Conservation (phyloP, 139 green algal genomes). For the Penium margaritaceum region DNA sequence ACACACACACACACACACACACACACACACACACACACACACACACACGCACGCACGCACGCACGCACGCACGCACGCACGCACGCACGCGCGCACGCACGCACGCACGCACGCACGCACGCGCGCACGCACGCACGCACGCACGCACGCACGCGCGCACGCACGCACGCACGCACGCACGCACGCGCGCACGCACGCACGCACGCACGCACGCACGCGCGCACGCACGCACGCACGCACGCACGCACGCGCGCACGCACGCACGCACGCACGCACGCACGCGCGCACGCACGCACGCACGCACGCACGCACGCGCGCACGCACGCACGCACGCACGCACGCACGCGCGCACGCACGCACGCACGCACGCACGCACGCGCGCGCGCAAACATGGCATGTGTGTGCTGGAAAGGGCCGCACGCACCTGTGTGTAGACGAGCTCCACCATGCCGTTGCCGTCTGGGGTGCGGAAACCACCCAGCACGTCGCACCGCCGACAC, state of each 20-base stretch:
- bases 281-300: neutral
- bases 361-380: neutral
- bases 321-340: neutral
- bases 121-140: neutral
- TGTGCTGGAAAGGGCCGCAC: neutral
- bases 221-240: neutral
- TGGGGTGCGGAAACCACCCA: slow-evolving; percentile 36
- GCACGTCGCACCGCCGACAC: slow-evolving; percentile 40
- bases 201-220: neutral
- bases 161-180: neutral
- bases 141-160: neutral
- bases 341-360: neutral
- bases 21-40: neutral
- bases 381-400: neutral
- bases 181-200: neutral
- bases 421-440: slow-evolving; percentile 44
- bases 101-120: neutral
- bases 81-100: neutral
- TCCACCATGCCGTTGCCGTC: slow-evolving; percentile 31
- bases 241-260: neutral
- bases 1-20: neutral
- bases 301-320: neutral
- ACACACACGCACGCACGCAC: neutral
- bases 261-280: neutral
- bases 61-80: neutral